These are phyloP conservation scores for Melocanna baccifera DNA, from an alignment of 176 grass and related monocot species.

Conservation along the genomic window DNA sequence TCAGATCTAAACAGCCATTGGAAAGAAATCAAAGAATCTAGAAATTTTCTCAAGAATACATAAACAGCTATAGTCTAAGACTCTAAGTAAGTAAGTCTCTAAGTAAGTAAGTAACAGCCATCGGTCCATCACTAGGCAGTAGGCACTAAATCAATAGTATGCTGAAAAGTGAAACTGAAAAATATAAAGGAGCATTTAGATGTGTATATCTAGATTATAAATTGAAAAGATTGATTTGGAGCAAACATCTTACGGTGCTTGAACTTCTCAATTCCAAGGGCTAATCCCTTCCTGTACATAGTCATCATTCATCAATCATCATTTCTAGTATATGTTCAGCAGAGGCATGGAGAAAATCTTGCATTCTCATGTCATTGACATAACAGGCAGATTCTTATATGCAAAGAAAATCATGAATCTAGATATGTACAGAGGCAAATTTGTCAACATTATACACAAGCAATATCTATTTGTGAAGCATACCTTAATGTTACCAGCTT, in stretches of 20 bases:
- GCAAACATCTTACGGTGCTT: not conserved
- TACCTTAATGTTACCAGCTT: slow-evolving; percentile 99
- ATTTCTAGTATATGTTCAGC: slow-evolving; percentile 37
- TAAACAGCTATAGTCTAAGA: not conserved
- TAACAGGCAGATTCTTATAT: slow-evolving; percentile 59
- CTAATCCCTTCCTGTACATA: slow-evolving; percentile 19
- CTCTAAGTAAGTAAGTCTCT: too few species aligned
- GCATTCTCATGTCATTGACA: slow-evolving; percentile 47
- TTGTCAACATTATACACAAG: not conserved
- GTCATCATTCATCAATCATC: slow-evolving; percentile 59
- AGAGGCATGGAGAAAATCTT: slow-evolving; percentile 52
- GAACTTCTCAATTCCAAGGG: slow-evolving; percentile 5
- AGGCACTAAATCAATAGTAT: not conserved
- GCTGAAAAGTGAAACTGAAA: not conserved
- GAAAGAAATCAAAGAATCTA: not conserved
- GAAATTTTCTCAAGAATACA: not conserved
- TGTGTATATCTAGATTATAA: not conserved
- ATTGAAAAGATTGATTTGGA: not conserved
- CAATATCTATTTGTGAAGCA: slow-evolving; percentile 25
- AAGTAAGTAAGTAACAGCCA: not conserved
- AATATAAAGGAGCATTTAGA: not conserved
- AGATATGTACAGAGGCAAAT: too few species aligned
- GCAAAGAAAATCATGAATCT: slow-evolving; percentile 20
- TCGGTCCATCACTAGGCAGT: not conserved
- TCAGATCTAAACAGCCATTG: not conserved